Base-by-base conservation (phyloP, 2,329 filamentous ascomycete species). In the Rhinocladiella mackenziei region DNA sequence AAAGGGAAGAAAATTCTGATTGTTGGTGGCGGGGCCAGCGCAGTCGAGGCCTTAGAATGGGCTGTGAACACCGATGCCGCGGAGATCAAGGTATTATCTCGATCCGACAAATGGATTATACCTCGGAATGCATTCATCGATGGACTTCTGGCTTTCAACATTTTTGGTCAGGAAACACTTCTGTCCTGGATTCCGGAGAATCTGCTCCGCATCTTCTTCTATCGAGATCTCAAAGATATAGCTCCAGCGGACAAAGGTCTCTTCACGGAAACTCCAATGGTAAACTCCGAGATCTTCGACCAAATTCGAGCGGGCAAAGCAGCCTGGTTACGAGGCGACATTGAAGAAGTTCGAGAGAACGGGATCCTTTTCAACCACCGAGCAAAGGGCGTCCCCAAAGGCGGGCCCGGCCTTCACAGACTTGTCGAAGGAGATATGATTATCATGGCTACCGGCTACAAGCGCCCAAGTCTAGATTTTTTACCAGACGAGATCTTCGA, bases 71-170 rank as follows among this genome's bases (percentile, higher is more conserved):
- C 80, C 30, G 73, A 80, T 3, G 86, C 86, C 0, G 68, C 71
- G 5, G 80, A 86, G 57, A 81, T 83, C 0, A 81, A 80, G 44
- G 81, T 94, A 20, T 74, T 94, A 7, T 80, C 86, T 0, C 76
- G 87, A 15, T 85, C 80, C 10, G 86, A 91, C 56, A 92, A 91
- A 62, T 91, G 86, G 86, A 86, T 92, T 51, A 89, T 91, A 39
- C 87, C 87, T 0, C 77, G 88, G 6, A 92, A 94, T 54, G 71
- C 85, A 0, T 36, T 92, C 31, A 73, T 92, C 38, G 82, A 94
- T 60, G 71, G 77, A 1, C 70, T 94, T 1, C 75, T 94, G 1
- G 77, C 84, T 2, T 68, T 88, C 57, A 94, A 94, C 62, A 76
- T 92, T 39, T 81, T 89, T 48, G 87, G 86, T 1, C 79, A 83